phyloP scores from a whole-genome alignment of 768 basidiomycete genomes.

The Rubroboletus satanas region DNA sequence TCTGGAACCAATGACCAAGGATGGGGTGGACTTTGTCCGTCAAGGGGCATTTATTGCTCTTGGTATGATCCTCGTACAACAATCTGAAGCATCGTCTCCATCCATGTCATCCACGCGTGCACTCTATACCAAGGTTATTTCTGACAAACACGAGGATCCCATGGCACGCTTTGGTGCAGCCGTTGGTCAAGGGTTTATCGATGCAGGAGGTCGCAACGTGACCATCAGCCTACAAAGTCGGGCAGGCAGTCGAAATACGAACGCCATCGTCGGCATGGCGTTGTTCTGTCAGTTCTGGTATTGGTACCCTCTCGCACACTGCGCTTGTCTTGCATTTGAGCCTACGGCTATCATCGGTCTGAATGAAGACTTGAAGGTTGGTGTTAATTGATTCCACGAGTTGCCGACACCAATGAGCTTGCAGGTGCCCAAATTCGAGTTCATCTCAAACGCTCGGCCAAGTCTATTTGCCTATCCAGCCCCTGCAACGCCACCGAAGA shows the following conservation, averaged over 20 bases:
- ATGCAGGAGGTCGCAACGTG: slow-evolving; percentile 94
- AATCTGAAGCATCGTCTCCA: slow-evolving; percentile 86
- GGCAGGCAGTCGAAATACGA: slow-evolving; percentile 89
- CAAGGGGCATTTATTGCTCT: slow-evolving; percentile 95
- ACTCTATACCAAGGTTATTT: slow-evolving; percentile 85
- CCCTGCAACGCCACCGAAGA: slow-evolving; percentile 82
- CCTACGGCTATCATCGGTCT: slow-evolving; percentile 95
- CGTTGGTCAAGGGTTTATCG: slow-evolving; percentile 93
- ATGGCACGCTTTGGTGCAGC: slow-evolving; percentile 98
- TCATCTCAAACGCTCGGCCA: slow-evolving; percentile 84
- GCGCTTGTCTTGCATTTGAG: slow-evolving; percentile 86
- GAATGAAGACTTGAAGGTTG: slow-evolving; percentile 78
- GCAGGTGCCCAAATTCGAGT: slow-evolving; percentile 93
- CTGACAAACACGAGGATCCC: slow-evolving; percentile 97
- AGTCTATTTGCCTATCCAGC: slow-evolving; percentile 92
- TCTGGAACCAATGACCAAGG: slow-evolving; percentile 96
- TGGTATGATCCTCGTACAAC: slow-evolving; percentile 95
- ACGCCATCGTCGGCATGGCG: slow-evolving; percentile 95
- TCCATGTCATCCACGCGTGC: slow-evolving; percentile 76
- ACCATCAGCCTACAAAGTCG: slow-evolving; percentile 92
- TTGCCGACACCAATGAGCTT: slow-evolving; percentile 3
- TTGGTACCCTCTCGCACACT: slow-evolving; percentile 97
- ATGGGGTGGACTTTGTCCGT: slow-evolving; percentile 96
- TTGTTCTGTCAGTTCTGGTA: slow-evolving; percentile 99
- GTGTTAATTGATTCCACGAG: slow-evolving; percentile 12